Conservation (phyloP, 1,284 basidiomycete species). For the Sporisorium reilianum region DNA sequence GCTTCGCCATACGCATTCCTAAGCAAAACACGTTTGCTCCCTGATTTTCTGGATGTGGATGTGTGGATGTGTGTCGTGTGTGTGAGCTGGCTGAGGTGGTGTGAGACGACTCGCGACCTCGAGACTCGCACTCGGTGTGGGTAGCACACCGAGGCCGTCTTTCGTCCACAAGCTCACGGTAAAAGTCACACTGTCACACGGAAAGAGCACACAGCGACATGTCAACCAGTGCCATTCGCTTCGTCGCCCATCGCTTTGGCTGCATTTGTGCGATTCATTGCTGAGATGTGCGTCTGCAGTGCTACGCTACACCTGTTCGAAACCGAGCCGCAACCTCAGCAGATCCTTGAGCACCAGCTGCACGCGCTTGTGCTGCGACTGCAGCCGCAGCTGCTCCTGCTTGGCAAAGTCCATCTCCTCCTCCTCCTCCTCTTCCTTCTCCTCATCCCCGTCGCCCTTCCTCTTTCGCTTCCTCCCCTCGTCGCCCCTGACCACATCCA, state of each 20-base stretch:
- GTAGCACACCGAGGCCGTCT: no score
- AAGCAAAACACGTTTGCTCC: slow-evolving; percentile 1
- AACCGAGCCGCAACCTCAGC: slow-evolving; percentile 30
- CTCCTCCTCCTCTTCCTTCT: slow-evolving; percentile 10
- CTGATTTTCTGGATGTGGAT: neutral
- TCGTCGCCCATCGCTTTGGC: neutral
- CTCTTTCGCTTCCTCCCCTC: neutral
- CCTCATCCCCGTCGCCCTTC: neutral
- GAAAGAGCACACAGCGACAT: no score
- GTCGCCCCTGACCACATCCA: slow-evolving; percentile 30
- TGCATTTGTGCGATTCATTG: neutral
- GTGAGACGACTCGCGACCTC: no score
- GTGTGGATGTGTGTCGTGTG: neutral
- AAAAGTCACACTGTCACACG: neutral
- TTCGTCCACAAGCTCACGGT: no score
- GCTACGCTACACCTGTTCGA: slow-evolving; percentile 29
- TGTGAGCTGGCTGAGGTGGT: no score
- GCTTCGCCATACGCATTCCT: slow-evolving; percentile 6
- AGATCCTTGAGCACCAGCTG: slow-evolving; percentile 45
- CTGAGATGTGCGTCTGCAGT: neutral
- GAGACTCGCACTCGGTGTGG: no score
- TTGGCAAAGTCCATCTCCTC: slow-evolving; percentile 9
- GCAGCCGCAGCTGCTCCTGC: slow-evolving; percentile 22
- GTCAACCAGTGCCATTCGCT: neutral
- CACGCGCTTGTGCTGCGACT: slow-evolving; percentile 40